These are phyloP conservation scores for Herpotrichia juniperi DNA, from an alignment of 2,329 filamentous ascomycete genomes.

Conservation along the genomic window DNA sequence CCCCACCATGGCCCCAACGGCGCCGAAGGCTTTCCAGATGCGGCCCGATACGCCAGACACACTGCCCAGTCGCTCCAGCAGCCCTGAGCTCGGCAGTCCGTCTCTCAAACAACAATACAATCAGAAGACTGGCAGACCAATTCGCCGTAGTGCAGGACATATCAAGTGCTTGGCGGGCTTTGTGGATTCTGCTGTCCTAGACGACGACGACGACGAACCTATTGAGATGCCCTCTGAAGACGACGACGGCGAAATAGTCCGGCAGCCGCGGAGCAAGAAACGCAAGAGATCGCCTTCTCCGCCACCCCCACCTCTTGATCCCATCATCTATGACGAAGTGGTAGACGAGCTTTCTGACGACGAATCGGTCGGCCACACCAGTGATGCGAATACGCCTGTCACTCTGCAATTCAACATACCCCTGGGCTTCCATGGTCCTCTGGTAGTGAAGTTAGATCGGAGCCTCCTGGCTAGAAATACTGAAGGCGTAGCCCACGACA, in stretches of 20 bases:
- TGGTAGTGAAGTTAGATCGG: conserved; percentile 50
- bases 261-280: conserved; percentile 36
- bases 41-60: not conserved
- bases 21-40: not conserved
- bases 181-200: conserved; percentile 47
- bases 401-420: conserved; percentile 55
- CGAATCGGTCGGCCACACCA: conserved; percentile 25
- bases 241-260: conserved; percentile 33
- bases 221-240: conserved; percentile 34
- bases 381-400: conserved; percentile 31
- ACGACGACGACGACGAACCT: conserved; percentile 40
- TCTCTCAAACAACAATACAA: conserved; percentile 42
- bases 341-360: conserved; percentile 35
- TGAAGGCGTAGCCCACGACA: conserved; percentile 16
- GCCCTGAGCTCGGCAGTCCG: conserved; percentile 38
- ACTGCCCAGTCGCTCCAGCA: conserved; percentile 14
- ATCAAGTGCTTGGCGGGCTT: conserved; percentile 44
- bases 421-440: conserved; percentile 52
- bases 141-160: conserved; percentile 48
- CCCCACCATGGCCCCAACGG: conserved; percentile 1
- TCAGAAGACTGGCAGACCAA: conserved; percentile 49
- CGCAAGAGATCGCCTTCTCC: conserved; percentile 44
- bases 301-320: conserved; percentile 40
- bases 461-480: conserved; percentile 20
- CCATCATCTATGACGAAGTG: conserved; percentile 37